A percentile compares a stretch with the other conserved stretches of the same genome.
phyloP scores from a whole-genome alignment of 169 alveolate species.

The Eimeria falciformis region DNA sequence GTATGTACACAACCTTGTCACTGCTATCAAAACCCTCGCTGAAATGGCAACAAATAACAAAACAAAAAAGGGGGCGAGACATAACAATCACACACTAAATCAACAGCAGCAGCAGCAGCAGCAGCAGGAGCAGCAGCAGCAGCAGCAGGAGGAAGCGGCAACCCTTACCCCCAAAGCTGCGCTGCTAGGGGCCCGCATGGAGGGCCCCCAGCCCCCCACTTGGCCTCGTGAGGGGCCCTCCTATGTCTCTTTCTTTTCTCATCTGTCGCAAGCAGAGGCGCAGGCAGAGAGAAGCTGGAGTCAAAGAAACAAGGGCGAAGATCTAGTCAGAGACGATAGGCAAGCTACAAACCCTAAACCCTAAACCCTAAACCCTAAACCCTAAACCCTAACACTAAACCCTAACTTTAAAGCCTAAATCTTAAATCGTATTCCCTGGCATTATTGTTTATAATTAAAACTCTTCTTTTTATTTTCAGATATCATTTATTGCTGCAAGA shows the following conservation, averaged over 20 bases:
- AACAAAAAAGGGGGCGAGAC: not conserved
- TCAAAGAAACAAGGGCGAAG: not conserved
- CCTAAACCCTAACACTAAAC: too few relatives aligned
- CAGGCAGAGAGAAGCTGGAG: not conserved
- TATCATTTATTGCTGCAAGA: conserved; percentile 79
- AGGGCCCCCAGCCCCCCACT: conserved; percentile 28
- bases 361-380: too few relatives aligned
- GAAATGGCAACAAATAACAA: not conserved
- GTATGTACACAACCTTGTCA: conserved; percentile 81
- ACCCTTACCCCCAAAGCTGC: not conserved
- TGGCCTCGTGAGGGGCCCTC: conserved; percentile 41
- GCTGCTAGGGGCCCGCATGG: not conserved
- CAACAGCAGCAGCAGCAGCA: conserved; percentile 15
- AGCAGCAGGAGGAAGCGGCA: not conserved
- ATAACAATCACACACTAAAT: not conserved
- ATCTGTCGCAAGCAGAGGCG: not conserved
- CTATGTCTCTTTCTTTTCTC: not conserved
- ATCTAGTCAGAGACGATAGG: conserved; percentile 58
- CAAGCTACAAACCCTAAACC: too few relatives aligned
- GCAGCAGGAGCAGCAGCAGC: conserved; percentile 30
- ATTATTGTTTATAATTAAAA: not conserved
- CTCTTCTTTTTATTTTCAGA: conserved; percentile 19
- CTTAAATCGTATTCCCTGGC: too few relatives aligned
- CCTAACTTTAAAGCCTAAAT: too few relatives aligned
- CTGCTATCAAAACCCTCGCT: conserved; percentile 76